Evolutionary conservation across 768 basidiomycete genomes (phyloP), one percentile per base, ranked within the genome.

Genomic region (Podaxis mareebaensis): DNA sequence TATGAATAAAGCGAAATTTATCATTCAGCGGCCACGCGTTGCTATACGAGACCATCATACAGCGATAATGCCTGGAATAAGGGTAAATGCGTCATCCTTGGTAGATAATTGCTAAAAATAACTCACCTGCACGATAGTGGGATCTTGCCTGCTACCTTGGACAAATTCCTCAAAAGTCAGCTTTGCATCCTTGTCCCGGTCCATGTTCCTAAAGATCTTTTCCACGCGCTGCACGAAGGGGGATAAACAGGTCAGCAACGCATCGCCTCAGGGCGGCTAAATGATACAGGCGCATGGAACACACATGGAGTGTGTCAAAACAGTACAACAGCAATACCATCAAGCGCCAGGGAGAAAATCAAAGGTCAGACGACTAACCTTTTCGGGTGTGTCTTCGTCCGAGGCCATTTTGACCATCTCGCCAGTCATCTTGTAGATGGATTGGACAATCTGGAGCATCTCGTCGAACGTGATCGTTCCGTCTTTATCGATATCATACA

Each of bases 361-460:
- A 28, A 65, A 46, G 39, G 62, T 40, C 57, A 58, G 53, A 51
- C 58, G 39, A 33, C 76, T 58, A 69, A 88, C 96, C 92, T 99
- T 99, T 77, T 99, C 95, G 1, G 97, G 96, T n/a, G 97, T 99
- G 78, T 99, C 96, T 77, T 99, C 97, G 73, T 99, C 97, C 44
- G 89, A 81, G n/a, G 97, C 96, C 22, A 99, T 86, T 74, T 95
- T 96, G 67, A 99, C 96, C 96, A 99, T 98, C 76, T 96, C 89
- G 20, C 97, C 97, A 3, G 97, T 99, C 97, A 99, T 99, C 85
- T 96, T 98, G 84, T 99, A 99, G 79, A 99, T 99, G 51, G 94
- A 91, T 70, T 91, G 87, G 8, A 99, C 97, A 73, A 99, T 99
- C 80, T 93, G 89, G 36, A 99, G 88, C 97, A 99, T 99, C 79